A percentile compares a stretch with the other conserved stretches of the same genome.
Conservation (phyloP, 352 stramenopile species). For the Globisporangium parvum region DNA sequence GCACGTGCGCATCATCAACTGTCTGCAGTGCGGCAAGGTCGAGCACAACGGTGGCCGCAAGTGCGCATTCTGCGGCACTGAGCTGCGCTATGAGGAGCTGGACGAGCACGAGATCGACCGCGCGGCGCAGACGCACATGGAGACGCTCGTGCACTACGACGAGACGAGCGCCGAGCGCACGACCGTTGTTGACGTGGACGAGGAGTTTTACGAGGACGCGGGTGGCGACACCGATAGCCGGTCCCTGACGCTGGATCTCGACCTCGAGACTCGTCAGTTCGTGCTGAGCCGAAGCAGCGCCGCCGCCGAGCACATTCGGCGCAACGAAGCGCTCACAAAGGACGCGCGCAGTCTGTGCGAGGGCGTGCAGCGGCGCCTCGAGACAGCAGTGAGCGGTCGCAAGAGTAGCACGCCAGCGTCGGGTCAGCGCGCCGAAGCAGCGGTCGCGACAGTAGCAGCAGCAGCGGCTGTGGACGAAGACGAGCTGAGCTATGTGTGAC, state of each 20-base stretch:
- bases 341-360: constrained; percentile 49
- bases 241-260: constrained; percentile 35
- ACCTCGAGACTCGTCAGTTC: constrained; percentile 42
- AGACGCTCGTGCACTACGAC: constrained; percentile 46
- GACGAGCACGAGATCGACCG: constrained; percentile 26
- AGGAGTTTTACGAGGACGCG: constrained; percentile 31
- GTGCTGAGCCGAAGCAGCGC: constrained; percentile 12
- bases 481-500: neutral
- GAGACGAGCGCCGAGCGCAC: constrained; percentile 34
- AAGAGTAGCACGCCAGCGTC: constrained; percentile 7
- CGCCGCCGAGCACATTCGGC: constrained; percentile 22
- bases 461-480: constrained; percentile 3
- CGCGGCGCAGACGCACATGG: constrained; percentile 41
- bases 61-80: constrained; percentile 50
- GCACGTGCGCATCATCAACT: constrained; percentile 64
- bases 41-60: constrained; percentile 49
- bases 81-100: constrained; percentile 51
- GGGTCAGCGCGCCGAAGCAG: neutral
- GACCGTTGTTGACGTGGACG: constrained; percentile 38
- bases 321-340: constrained; percentile 51
- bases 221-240: constrained; percentile 11
- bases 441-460: neutral
- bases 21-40: constrained; percentile 56
- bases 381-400: constrained; percentile 22
- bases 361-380: constrained; percentile 37